Evolutionary conservation across 371 early-diverging fungal genomes (phyloP), one percentile per base, ranked within the genome.

Genomic region (Actinomortierella ambigua): DNA sequence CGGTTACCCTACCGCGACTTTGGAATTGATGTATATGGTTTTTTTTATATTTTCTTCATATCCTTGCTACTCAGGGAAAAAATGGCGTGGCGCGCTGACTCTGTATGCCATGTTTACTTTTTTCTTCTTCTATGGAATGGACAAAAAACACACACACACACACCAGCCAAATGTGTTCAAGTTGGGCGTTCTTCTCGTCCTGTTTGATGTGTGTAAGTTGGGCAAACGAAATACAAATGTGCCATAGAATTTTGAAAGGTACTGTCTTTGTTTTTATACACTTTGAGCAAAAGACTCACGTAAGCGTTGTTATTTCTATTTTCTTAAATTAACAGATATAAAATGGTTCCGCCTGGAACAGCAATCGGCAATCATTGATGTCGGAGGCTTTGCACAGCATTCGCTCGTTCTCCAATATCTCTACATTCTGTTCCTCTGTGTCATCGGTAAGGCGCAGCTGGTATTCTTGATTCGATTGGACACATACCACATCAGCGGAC

Each of bases 291-390:
- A n/a, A n/a, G n/a, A n/a, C n/a, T n/a, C n/a, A n/a, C n/a, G n/a
- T n/a, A n/a, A n/a, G n/a, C n/a, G n/a, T n/a, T n/a, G n/a, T n/a
- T n/a, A n/a, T n/a, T n/a, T 69, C 62, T 63, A 67, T 70, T 77
- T 51, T 29, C 26, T 20, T 23, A 39, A 15, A 47, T 46, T 23
- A 48, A 26, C 59, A 90, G 92, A 95, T 69, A 90, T 96, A 59
- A 95, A 95, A 70, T 95, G 95, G 96, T 93, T 92, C 79, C 85
- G 89, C 28, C 69, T 95, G 17, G 96, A 95, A 66, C 84, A 87
- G 55, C 82, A 84, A 56, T 79, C 81, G 51, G 79, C 82, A 3
- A 71, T 75, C 11, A 61, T 79, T 3, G 81, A 88, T 11, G 67
- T 81, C 18, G 61, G 79, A 28, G 61, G 79, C 26, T 88, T 90